A percentile compares a stretch with the other conserved stretches of the same genome.
Conservation (phyloP, 2,329 filamentous ascomycete genomes). For the Ramularia collo-cygni region DNA sequence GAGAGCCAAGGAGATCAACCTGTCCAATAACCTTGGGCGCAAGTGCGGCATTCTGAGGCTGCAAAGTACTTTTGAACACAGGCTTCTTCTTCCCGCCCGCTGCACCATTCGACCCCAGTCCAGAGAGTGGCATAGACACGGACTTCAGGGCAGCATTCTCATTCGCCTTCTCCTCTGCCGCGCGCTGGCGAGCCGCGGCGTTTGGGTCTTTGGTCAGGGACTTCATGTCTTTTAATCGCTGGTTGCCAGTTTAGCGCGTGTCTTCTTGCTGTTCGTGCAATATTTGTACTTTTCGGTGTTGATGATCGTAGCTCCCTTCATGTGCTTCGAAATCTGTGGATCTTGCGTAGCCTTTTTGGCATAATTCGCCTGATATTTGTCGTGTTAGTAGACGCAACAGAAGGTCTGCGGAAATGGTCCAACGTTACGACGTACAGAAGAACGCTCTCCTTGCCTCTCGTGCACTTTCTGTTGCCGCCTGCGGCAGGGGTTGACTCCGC, state of each 20-base stretch:
- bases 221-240: conserved; percentile 78
- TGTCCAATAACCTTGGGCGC: conserved; percentile 3
- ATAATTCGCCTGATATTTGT: conserved; percentile 54
- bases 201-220: conserved; percentile 68
- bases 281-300: conserved; percentile 65
- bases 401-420: too few relatives aligned
- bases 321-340: conserved; percentile 97
- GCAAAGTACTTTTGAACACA: conserved; percentile 26
- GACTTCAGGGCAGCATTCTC: conserved; percentile 56
- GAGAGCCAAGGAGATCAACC: not conserved
- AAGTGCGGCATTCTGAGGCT: conserved; percentile 18
- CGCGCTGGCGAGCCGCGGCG: conserved; percentile 58
- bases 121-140: conserved; percentile 35
- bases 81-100: conserved; percentile 23
- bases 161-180: conserved; percentile 50
- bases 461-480: conserved; percentile 51
- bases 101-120: not conserved
- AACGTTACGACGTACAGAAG: conserved; percentile 50
- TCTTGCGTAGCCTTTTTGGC: conserved; percentile 87
- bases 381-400: too few relatives aligned
- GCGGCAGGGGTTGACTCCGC: conserved; percentile 24
- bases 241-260: conserved; percentile 7
- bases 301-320: conserved; percentile 89
- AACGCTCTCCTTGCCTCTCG: conserved; percentile 73
- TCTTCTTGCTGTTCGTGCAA: not conserved